Conservation (phyloP, 495 filamentous ascomycete species). For the Neurospora sublineolata region DNA sequence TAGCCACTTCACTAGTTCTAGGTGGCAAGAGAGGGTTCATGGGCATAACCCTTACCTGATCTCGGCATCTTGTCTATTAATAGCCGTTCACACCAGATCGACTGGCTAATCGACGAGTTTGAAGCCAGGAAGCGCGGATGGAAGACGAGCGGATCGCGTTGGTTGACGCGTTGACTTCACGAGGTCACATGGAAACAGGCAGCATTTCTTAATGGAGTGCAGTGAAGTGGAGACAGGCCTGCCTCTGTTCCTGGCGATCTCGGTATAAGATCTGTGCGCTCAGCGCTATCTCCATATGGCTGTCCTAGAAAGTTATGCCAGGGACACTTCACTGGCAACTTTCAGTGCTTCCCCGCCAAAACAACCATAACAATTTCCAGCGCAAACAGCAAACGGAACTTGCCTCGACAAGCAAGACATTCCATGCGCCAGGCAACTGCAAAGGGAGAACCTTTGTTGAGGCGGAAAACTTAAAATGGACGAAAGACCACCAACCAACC, state of each 20-base stretch:
- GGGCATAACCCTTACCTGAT: slow-evolving; percentile 7
- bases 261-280: background rate
- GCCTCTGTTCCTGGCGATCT: background rate
- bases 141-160: background rate
- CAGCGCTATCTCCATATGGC: background rate
- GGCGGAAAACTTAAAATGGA: background rate
- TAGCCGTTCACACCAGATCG: background rate
- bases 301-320: background rate
- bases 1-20: background rate
- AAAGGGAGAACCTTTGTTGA: background rate
- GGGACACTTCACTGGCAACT: background rate
- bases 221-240: background rate
- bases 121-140: background rate
- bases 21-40: background rate
- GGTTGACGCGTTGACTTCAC: background rate
- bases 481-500: background rate
- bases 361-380: background rate
- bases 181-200: background rate
- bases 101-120: background rate
- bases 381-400: background rate
- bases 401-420: background rate
- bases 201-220: background rate
- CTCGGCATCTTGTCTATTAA: slow-evolving; percentile 10
- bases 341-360: background rate
- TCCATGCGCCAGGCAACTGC: background rate